Conservation (phyloP, 148 eudicot genomes). For the Arbutus unedo region DNA sequence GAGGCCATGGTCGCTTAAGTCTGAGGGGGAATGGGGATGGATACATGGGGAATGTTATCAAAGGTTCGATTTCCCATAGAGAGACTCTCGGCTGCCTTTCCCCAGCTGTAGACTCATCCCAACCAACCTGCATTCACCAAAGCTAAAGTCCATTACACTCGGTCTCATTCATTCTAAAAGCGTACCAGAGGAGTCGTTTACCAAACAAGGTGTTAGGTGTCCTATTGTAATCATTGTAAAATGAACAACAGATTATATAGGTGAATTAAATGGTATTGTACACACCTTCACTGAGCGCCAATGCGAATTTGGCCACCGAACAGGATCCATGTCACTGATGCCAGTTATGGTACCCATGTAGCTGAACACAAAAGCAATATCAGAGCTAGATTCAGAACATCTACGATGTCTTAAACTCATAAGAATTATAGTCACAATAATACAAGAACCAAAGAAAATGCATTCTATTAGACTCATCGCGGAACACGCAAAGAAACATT, state of each 20-base stretch:
- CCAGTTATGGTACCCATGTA: constrained; percentile 97
- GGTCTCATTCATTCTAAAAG: background rate
- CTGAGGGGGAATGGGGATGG: constrained; percentile 92
- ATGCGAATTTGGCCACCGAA: constrained; percentile 89
- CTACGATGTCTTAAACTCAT: background rate
- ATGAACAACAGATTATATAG: background rate
- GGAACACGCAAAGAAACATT: background rate
- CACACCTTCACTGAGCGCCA: constrained; percentile 93
- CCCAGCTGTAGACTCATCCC: constrained; percentile 99
- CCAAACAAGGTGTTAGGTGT: background rate
- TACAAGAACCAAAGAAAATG: background rate
- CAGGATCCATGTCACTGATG: constrained; percentile 74
- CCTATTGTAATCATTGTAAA: background rate
- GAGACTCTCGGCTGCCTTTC: constrained; percentile 98
- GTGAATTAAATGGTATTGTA: background rate
- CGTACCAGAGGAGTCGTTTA: background rate
- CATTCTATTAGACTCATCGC: background rate
- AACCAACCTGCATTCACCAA: constrained; percentile 67
- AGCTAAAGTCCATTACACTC: constrained; percentile 10
- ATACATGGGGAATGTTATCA: constrained; percentile 97
- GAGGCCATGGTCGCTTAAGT: constrained; percentile 91
- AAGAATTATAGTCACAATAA: background rate
- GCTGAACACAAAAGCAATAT: constrained; percentile 39
- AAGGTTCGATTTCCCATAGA: constrained; percentile 95
- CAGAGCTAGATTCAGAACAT: constrained; percentile 1